Conservation (phyloP, 2,329 filamentous ascomycete species). For the Cladosporium sp. region DNA sequence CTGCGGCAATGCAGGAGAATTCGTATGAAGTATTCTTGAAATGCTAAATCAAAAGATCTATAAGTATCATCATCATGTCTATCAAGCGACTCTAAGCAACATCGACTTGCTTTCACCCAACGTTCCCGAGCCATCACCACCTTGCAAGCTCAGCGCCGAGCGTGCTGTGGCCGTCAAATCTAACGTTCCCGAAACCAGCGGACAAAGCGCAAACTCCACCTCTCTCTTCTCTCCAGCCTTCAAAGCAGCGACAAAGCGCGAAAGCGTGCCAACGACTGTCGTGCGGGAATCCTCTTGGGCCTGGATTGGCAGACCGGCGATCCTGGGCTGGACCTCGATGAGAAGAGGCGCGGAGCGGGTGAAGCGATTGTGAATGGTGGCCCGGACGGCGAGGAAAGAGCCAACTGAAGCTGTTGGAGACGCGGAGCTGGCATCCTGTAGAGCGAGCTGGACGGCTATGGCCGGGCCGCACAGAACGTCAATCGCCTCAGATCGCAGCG, state of each 20-base stretch:
- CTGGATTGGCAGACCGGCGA: background rate
- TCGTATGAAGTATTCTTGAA: too few species aligned
- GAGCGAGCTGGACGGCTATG: constrained; percentile 13
- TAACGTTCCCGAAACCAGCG: constrained; percentile 19
- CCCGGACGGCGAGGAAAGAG: constrained; percentile 17
- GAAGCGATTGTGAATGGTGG: constrained; percentile 13
- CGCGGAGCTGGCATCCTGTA: background rate
- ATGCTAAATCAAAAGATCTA: too few species aligned
- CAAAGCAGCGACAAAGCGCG: constrained; percentile 18
- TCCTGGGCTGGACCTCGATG: constrained; percentile 11
- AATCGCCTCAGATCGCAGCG: constrained; percentile 16
- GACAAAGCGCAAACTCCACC: constrained; percentile 23
- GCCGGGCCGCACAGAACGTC: constrained; percentile 16
- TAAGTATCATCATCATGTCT: background rate
- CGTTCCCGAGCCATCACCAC: background rate
- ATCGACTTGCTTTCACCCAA: constrained; percentile 2
- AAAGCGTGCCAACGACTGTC: constrained; percentile 20
- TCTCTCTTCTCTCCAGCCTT: constrained; percentile 11
- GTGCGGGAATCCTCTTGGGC: constrained; percentile 15
- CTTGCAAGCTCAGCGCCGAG: background rate
- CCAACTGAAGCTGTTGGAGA: constrained; percentile 9
- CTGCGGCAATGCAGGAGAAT: too few species aligned
- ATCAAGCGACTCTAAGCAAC: background rate
- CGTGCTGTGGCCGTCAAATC: constrained; percentile 12
- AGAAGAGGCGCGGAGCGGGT: constrained; percentile 14